phyloP scores from a whole-genome alignment of 108 stramenopile genomes.

The Stephanodiscus triporus region DNA sequence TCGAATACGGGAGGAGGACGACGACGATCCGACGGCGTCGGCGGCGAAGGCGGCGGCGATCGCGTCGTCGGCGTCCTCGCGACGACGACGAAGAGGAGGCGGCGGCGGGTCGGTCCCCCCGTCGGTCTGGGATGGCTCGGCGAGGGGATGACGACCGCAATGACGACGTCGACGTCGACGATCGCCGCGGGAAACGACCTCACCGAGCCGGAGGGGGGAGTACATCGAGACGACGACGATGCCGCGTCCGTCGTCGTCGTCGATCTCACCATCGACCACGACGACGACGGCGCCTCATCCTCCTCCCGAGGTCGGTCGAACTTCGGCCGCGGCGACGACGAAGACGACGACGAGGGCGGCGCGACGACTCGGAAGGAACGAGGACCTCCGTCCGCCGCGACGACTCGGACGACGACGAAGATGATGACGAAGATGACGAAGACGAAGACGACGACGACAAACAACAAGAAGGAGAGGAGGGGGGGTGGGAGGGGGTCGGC shows the following conservation, averaged over 20 bases:
- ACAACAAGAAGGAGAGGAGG: too few species aligned
- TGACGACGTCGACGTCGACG: constrained; percentile 4
- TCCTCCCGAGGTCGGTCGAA: too few species aligned
- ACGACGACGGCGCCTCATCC: too few species aligned
- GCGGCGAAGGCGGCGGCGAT: too few species aligned
- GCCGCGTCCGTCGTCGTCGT: neutral
- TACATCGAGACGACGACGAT: neutral
- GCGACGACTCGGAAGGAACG: neutral
- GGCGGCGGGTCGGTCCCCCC: too few species aligned
- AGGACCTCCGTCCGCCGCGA: neutral
- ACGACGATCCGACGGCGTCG: too few species aligned
- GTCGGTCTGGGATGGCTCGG: constrained; percentile 44
- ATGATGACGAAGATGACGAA: neutral
- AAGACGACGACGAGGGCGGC: neutral
- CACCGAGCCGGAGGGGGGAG: too few species aligned
- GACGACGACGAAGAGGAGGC: too few species aligned
- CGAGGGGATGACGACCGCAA: constrained; percentile 4
- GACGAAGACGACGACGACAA: neutral
- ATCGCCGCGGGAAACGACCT: neutral
- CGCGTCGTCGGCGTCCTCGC: too few species aligned
- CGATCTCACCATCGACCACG: constrained; percentile 21
- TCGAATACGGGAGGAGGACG: too few species aligned
- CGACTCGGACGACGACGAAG: neutral
- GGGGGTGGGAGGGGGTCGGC: too few species aligned
- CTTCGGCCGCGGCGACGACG: neutral